Conservation (phyloP, 1,284 basidiomycete species). For the Trametes polyzona region DNA sequence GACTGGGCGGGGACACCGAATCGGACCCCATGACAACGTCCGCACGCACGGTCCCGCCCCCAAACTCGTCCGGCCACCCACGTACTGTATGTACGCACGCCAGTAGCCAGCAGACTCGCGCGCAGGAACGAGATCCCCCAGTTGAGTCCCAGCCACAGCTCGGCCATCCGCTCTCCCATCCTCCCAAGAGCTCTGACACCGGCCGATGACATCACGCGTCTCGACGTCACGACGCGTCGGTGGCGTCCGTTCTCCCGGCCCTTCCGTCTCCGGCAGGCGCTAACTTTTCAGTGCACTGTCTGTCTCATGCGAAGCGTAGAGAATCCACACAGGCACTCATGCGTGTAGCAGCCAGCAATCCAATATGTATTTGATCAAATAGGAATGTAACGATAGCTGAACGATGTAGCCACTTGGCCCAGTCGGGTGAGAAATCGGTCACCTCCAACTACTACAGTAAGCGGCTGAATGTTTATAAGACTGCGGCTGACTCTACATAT, state of each 20-base stretch:
- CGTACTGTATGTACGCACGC: background rate
- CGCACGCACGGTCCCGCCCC: constrained; percentile 2
- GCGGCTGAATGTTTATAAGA: too few relatives aligned
- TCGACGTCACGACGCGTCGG: constrained; percentile 27
- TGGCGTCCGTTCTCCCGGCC: constrained; percentile 11
- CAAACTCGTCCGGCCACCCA: constrained; percentile 1
- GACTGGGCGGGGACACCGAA: background rate
- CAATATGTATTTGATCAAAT: too few relatives aligned
- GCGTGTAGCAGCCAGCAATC: too few relatives aligned
- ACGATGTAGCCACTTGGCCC: too few relatives aligned
- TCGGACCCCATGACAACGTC: constrained; percentile 20
- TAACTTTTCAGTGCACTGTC: too few relatives aligned
- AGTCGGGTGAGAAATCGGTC: too few relatives aligned
- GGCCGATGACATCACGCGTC: constrained; percentile 21
- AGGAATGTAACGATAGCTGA: too few relatives aligned
- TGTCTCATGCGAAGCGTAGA: background rate
- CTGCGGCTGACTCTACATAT: too few relatives aligned
- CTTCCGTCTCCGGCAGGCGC: background rate
- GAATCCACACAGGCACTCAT: too few relatives aligned
- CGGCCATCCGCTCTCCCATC: background rate
- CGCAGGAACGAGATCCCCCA: too few relatives aligned
- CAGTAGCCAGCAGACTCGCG: constrained; percentile 13
- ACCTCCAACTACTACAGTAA: too few relatives aligned
- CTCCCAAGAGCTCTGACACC: background rate
- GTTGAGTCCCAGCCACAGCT: too few relatives aligned